A percentile compares a stretch with the other conserved stretches of the same genome.
Evolutionary conservation across 1,284 basidiomycete species (phyloP).

Genomic region (Apiotrichum sp.): DNA sequence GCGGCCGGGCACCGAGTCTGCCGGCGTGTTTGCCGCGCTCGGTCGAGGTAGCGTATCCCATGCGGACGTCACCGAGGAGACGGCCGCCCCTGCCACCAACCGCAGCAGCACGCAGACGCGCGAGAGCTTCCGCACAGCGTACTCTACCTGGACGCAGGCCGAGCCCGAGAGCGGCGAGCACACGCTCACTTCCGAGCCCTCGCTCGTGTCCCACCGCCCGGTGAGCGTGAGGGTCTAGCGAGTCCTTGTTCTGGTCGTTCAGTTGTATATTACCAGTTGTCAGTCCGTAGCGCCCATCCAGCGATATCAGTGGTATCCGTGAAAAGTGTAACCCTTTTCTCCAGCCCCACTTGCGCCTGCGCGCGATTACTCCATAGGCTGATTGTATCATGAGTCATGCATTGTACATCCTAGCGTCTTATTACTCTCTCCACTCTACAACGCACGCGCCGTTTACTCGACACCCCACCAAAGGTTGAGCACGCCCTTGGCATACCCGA

Average conservation of each 20-base stretch:
- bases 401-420: constrained; percentile 7
- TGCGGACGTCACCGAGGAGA: neutral
- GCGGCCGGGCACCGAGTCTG: constrained; percentile 13
- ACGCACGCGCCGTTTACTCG: neutral
- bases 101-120: constrained; percentile 10
- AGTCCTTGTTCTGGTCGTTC: constrained; percentile 2
- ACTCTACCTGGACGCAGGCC: constrained; percentile 1
- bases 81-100: constrained; percentile 2
- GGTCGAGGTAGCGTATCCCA: neutral
- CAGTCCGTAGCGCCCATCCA: no score
- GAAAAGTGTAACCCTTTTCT: no score
- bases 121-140: constrained; percentile 14
- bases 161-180: constrained; percentile 4
- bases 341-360: neutral
- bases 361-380: no score
- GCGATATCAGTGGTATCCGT: no score
- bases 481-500: constrained; percentile 81
- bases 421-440: no score
- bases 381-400: constrained; percentile 10
- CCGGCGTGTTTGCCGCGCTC: constrained; percentile 2
- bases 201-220: constrained; percentile 5
- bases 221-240: constrained; percentile 11
- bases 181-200: neutral
- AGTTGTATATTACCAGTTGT: no score
- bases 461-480: constrained; percentile 69